phyloP scores from a whole-genome alignment of 225 moss, liverwort and hornwort species.

The Antitrichia curtipendula region DNA sequence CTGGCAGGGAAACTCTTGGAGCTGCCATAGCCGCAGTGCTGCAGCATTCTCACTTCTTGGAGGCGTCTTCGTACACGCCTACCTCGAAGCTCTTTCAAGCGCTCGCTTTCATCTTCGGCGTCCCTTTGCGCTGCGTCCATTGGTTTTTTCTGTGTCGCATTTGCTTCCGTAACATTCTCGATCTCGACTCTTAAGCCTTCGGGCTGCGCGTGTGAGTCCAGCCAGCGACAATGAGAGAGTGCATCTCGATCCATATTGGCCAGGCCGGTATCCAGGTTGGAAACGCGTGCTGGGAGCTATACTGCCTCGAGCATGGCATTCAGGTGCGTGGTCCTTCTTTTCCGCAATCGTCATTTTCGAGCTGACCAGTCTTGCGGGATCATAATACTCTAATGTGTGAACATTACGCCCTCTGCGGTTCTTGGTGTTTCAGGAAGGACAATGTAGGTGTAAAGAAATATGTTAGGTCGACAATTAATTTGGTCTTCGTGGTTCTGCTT shows the following conservation, averaged over 20 bases:
- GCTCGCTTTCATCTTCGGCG: not conserved
- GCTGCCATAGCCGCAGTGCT: constrained; percentile 1
- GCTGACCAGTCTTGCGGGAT: too few relatives aligned
- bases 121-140: not conserved
- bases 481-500: too few relatives aligned
- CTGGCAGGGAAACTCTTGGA: not conserved
- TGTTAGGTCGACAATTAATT: not conserved
- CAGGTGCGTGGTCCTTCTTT: not conserved
- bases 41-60: constrained; percentile 29
- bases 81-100: constrained; percentile 20
- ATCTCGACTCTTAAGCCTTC: not conserved
- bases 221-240: constrained; percentile 46
- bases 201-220: not conserved
- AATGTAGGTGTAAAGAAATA: not conserved
- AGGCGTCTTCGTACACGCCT: constrained; percentile 54
- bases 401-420: too few relatives aligned
- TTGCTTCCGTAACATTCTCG: not conserved
- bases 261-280: constrained; percentile 55
- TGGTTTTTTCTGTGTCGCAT: not conserved
- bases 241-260: constrained; percentile 47
- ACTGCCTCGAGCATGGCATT: constrained; percentile 34
- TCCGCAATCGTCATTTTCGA: not conserved
- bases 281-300: constrained; percentile 48
- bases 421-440: too few relatives aligned
- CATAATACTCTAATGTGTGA: too few relatives aligned